A percentile compares a stretch with the other conserved stretches of the same genome.
Conservation (phyloP, 495 filamentous ascomycete genomes). For the Evansstolkia leycettana region DNA sequence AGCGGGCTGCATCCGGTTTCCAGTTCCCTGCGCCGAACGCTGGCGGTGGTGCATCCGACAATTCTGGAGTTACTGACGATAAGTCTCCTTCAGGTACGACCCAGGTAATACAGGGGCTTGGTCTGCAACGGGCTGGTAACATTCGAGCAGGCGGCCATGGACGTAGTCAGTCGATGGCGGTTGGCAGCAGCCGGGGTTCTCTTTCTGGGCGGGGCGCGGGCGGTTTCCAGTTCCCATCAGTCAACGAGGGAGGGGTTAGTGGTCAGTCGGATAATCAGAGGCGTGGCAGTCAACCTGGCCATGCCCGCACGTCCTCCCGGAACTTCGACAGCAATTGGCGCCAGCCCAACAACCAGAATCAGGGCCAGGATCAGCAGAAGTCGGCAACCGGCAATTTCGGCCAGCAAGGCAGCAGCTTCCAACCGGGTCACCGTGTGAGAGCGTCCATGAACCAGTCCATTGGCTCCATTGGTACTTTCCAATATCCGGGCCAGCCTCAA, state of each 20-base stretch:
- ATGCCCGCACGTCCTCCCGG: conserved; percentile 68
- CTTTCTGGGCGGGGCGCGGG: conserved; percentile 47
- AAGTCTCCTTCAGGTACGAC: conserved; percentile 23
- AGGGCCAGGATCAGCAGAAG: conserved; percentile 40
- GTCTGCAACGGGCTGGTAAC: conserved; percentile 38
- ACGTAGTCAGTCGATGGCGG: conserved; percentile 59
- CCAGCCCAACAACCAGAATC: conserved; percentile 60
- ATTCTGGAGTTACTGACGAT: conserved; percentile 27
- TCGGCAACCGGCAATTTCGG: conserved; percentile 53
- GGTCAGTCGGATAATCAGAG: conserved; percentile 54
- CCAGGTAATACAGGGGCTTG: conserved; percentile 27
- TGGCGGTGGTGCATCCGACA: conserved; percentile 39
- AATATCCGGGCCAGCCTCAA: conserved; percentile 85
- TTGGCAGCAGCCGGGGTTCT: conserved; percentile 43
- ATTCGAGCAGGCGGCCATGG: conserved; percentile 43
- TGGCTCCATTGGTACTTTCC: conserved; percentile 73
- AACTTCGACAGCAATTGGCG: conserved; percentile 99
- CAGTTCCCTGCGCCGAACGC: conserved; percentile 83
- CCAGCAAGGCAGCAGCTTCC: conserved; percentile 56
- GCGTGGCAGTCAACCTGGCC: conserved; percentile 53
- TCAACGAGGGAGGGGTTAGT: conserved; percentile 41
- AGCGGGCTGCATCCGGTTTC: conserved; percentile 83
- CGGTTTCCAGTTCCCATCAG: conserved; percentile 57
- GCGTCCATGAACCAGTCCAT: conserved; percentile 81
- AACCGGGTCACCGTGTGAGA: conserved; percentile 81